Conservation (phyloP, 176 grass and related monocot species). For the Thinopyrum elongatum region DNA sequence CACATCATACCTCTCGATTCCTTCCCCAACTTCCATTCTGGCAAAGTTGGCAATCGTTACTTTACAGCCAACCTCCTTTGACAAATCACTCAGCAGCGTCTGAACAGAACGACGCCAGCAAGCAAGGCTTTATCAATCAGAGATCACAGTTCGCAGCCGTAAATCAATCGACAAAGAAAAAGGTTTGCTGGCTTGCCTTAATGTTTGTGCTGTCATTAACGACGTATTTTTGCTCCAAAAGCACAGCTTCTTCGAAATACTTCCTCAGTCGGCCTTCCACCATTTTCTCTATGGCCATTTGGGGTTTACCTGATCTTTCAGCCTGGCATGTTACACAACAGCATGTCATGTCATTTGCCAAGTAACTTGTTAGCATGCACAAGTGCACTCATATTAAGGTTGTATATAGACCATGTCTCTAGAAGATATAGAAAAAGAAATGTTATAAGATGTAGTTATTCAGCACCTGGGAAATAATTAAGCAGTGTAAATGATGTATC, state of each 20-base stretch:
- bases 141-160: conserved; percentile 10
- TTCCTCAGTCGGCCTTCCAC: conserved; percentile 90
- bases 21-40: conserved; percentile 90
- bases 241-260: conserved; percentile 82
- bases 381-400: neutral
- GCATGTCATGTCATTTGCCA: conserved; percentile 12
- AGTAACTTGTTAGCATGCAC: neutral
- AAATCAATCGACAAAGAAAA: conserved; percentile 3
- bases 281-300: conserved; percentile 98
- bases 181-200: conserved; percentile 41
- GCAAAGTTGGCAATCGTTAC: conserved; percentile 74
- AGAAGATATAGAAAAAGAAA: no score
- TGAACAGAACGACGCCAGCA: conserved; percentile 29
- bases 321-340: conserved; percentile 48
- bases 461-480: neutral
- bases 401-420: neutral
- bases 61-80: conserved; percentile 77
- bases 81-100: conserved; percentile 73
- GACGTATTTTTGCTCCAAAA: conserved; percentile 90
- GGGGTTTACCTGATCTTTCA: conserved; percentile 84
- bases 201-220: conserved; percentile 66
- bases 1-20: conserved; percentile 55
- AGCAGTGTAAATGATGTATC: neutral
- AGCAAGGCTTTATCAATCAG: neutral
- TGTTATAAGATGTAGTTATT: neutral